Evolutionary conservation across 129 eudicot species (phyloP).

Genomic region (Dittrichia graveolens): DNA sequence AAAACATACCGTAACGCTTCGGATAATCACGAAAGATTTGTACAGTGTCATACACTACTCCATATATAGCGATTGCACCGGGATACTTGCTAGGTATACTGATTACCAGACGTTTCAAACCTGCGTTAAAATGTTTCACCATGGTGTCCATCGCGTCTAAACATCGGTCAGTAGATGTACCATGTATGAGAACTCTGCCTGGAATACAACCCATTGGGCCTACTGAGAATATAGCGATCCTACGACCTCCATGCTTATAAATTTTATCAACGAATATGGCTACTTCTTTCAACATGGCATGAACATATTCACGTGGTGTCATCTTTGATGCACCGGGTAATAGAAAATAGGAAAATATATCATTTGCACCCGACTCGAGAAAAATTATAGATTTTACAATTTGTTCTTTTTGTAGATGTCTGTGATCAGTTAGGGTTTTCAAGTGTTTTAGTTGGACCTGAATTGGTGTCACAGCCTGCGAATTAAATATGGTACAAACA

Average conservation of each 20-base stretch:
- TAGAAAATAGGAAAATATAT: conserved; percentile 56
- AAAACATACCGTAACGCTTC: conserved; percentile 44
- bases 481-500: conserved; percentile 13
- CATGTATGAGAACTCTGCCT: conserved; percentile 53
- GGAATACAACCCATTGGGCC: conserved; percentile 85
- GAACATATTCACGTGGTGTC: conserved; percentile 43
- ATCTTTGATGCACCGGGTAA: conserved; percentile 34
- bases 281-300: conserved; percentile 55
- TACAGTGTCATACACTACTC: conserved; percentile 40
- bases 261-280: conserved; percentile 40
- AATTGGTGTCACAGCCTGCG: conserved; percentile 59
- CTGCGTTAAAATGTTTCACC: conserved; percentile 56
- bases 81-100: conserved; percentile 42
- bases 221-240: conserved; percentile 48
- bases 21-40: conserved; percentile 46
- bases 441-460: conserved; percentile 67
- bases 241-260: conserved; percentile 59
- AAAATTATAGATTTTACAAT: conserved; percentile 45
- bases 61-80: conserved; percentile 58
- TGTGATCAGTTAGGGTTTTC: conserved; percentile 40
- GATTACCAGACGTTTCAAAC: conserved; percentile 45
- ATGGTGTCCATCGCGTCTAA: conserved; percentile 49
- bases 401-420: conserved; percentile 37
- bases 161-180: conserved; percentile 43
- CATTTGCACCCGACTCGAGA: conserved; percentile 67